These are phyloP conservation scores for Kodamaea plutei DNA, from an alignment of 1,139 yeast genomes.

Conservation along the genomic window DNA sequence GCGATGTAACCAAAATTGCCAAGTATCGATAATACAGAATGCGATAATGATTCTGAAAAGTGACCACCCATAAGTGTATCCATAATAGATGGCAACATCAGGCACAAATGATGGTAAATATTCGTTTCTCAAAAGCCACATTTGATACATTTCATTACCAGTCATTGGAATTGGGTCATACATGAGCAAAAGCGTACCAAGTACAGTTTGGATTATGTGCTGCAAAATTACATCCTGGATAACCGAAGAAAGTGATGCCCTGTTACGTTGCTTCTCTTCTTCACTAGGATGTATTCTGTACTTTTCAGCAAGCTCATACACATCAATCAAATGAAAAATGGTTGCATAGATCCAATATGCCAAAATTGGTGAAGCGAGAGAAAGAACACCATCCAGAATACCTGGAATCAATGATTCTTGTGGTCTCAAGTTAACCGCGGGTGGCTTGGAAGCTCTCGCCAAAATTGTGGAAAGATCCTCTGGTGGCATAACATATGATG, in stretches of 20 bases:
- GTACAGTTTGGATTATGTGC: constrained; percentile 74
- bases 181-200: constrained; percentile 52
- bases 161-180: constrained; percentile 64
- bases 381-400: constrained; percentile 68
- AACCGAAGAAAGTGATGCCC: constrained; percentile 66
- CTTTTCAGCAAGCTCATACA: constrained; percentile 67
- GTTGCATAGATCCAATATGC: constrained; percentile 81
- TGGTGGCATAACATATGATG: constrained; percentile 12
- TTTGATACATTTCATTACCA: constrained; percentile 64
- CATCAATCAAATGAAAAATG: constrained; percentile 72
- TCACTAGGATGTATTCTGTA: constrained; percentile 90
- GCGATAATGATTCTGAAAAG: constrained; percentile 54
- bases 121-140: constrained; percentile 57
- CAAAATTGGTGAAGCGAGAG: constrained; percentile 69
- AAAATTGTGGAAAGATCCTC: constrained; percentile 17
- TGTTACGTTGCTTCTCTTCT: constrained; percentile 73
- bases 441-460: constrained; percentile 12
- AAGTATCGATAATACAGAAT: constrained; percentile 75
- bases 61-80: constrained; percentile 62
- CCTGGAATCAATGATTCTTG: constrained; percentile 49
- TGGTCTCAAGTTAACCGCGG: constrained; percentile 10
- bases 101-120: constrained; percentile 40
- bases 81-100: constrained; percentile 37
- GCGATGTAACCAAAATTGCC: constrained; percentile 93
- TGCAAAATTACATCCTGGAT: constrained; percentile 78